Evolutionary conservation across 305 asterid genomes (phyloP).

Genomic region (Fraxinus paxiana): DNA sequence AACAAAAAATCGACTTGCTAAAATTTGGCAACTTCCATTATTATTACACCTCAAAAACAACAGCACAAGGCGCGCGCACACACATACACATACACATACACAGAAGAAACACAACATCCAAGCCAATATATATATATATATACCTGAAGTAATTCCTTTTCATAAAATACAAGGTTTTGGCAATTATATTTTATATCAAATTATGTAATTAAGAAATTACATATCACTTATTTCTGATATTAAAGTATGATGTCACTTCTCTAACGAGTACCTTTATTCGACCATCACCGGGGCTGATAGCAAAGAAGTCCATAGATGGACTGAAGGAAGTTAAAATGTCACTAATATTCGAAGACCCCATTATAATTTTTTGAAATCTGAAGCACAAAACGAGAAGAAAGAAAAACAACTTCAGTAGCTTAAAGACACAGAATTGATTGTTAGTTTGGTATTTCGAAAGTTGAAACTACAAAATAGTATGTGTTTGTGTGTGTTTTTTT

Average conservation of each 20-base stretch:
- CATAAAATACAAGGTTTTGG: not conserved
- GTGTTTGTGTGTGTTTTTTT: not conserved
- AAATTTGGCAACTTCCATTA: not conserved
- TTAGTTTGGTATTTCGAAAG: not conserved
- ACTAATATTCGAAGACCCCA: conserved; percentile 59
- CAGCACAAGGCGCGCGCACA: not conserved
- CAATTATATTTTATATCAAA: not conserved
- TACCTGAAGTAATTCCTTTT: not conserved
- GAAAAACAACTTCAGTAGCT: not conserved
- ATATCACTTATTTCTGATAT: not conserved
- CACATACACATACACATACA: not conserved
- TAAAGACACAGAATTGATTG: not conserved
- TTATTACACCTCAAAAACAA: not conserved
- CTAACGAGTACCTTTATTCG: conserved; percentile 55
- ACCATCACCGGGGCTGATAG: conserved; percentile 68
- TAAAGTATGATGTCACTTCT: not conserved
- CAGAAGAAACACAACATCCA: not conserved
- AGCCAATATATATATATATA: not conserved
- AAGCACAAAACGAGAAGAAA: not conserved
- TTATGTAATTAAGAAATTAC: not conserved
- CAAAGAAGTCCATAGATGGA: conserved; percentile 63
- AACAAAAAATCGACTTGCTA: not conserved
- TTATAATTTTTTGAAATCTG: conserved; percentile 21
- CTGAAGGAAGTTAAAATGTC: conserved; percentile 66
- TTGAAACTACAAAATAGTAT: not conserved